Evolutionary conservation across 1,139 yeast species (phyloP), one percentile per base, ranked within the genome.

Genomic region (Saccharomycopsis crataegensis): DNA sequence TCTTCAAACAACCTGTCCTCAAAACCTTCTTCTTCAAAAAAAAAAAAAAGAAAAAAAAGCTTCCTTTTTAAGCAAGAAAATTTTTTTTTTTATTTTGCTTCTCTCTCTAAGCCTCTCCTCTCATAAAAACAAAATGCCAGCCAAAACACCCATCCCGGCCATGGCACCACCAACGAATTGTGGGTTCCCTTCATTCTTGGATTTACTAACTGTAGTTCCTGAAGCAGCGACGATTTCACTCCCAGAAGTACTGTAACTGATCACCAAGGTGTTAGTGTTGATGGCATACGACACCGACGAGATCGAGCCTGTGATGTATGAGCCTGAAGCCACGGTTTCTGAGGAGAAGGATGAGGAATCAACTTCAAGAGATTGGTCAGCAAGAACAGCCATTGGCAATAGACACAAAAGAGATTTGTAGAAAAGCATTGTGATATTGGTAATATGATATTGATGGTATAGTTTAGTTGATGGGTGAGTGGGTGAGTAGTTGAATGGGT

Each of bases 241-340:
- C 38, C 54, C 48, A 33, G 53, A 48, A 1, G 57, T 53, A 14
- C 51, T n/a, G 55, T 56, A 56, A 16, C 50, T 44, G 33, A 56
- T 41, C 34, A 56, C 58, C 12, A 50, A 40, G 17, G 58, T 56
- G 38, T 53, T 50, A 22, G 57, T 54, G 31, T 54, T 51, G 37
- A 56, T 56, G 22, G 47, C 49, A 41, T 53, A 53, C 3, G 54
- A 44, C 28, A 22, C 28, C 8, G 45, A 46, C 33, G 50, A 33
- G n/a, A 51, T 52, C 17, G 42, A 34, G 8, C 53, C 57, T n/a
- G 40, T 34, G 50, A 52, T 43, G 28, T 50, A 53, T 1, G 54
- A 50, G 12, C 43, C 43, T 2, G 56, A 17, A 1, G 42, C 46
- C 6, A 49, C 36, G 12, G 49, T 43, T 11, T 47, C 14, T 11